Evolutionary conservation across 2,329 filamentous ascomycete species (phyloP), one percentile per base, ranked within the genome.

Genomic region (Coniochaeta sp.): DNA sequence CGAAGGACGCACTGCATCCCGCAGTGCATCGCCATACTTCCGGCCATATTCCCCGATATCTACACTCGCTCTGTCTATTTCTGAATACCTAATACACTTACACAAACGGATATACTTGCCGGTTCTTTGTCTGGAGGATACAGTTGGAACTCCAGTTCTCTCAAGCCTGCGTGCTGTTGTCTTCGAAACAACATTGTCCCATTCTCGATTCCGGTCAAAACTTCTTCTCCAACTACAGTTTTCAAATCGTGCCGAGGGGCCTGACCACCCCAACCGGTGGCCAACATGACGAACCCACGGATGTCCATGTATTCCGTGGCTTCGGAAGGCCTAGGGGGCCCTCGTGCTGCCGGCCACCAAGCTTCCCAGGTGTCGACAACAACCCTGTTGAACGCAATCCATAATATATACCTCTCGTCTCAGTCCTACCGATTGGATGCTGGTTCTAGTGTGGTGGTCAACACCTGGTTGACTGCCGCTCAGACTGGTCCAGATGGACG

Each of bases 391-490:
- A 97, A 97, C 71, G 83, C 89, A 52, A 79, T 96, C 45, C 94
- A 99, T 71, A 91, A 89, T 60, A 86, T 88, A 63, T 97, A 95
- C 69, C 80, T 89, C 47, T 83, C 87, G 3, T 85, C 84, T 27
- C 83, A 90, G 63, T 83, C 92, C n/a, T 94, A 95, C 67, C 78
- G 79, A 56, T 81, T 99, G 45, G 94, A 99, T 69, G 85, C 91
- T 47, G 90, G 89, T 59, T 94, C 91, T 31, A 96, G 90, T 66
- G 69, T 97, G 33, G 91, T 94, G 0, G 90, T 97, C 58, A 97
- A 97, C 72, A 96, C 91, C 52, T 96, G 91, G 91, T 79, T 94
- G 50, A 95, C 89, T 3, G 89, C 89, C 16, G 78, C 82, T 26
- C 87, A 87, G 58, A 73, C 80, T 22, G 82, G 85, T 33, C 77